phyloP scores from a whole-genome alignment of 495 filamentous ascomycete genomes.

The Acidiella bohemica region DNA sequence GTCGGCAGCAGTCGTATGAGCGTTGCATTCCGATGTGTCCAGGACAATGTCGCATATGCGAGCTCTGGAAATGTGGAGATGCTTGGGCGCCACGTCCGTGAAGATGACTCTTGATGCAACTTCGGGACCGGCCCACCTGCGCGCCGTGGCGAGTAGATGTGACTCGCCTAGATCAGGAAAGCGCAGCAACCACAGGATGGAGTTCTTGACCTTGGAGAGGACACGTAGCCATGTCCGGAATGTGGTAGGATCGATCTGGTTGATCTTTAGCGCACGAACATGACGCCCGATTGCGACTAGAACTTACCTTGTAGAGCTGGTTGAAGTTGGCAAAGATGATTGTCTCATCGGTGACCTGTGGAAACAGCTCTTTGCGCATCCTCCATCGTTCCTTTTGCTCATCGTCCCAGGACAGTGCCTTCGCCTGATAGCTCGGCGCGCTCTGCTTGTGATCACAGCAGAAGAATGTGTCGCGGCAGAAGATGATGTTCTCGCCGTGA shows the following conservation, averaged over 20 bases:
- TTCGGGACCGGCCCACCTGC: conserved; percentile 68
- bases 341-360: conserved; percentile 62
- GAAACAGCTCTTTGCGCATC: conserved; percentile 94
- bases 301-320: conserved; percentile 88
- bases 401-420: conserved; percentile 61
- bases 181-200: conserved; percentile 87
- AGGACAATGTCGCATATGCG: conserved; percentile 88
- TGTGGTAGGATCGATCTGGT: conserved; percentile 88
- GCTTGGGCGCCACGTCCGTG: conserved; percentile 92
- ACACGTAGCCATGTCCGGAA: conserved; percentile 96
- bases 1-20: conserved; percentile 94
- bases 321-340: conserved; percentile 98
- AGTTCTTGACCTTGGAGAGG: conserved; percentile 70
- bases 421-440: conserved; percentile 55
- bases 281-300: no score
- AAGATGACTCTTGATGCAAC: conserved; percentile 90
- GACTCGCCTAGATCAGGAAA: conserved; percentile 89
- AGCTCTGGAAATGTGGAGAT: conserved; percentile 84
- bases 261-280: not conserved
- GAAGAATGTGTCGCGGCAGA: conserved; percentile 91
- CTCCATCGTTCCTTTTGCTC: conserved; percentile 75
- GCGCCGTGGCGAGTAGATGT: conserved; percentile 67
- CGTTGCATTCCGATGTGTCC: conserved; percentile 96
- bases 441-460: conserved; percentile 97
- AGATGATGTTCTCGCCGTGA: conserved; percentile 94